Evolutionary conservation across 345 rosid species (phyloP).

Genomic region (Aegle marmelos): DNA sequence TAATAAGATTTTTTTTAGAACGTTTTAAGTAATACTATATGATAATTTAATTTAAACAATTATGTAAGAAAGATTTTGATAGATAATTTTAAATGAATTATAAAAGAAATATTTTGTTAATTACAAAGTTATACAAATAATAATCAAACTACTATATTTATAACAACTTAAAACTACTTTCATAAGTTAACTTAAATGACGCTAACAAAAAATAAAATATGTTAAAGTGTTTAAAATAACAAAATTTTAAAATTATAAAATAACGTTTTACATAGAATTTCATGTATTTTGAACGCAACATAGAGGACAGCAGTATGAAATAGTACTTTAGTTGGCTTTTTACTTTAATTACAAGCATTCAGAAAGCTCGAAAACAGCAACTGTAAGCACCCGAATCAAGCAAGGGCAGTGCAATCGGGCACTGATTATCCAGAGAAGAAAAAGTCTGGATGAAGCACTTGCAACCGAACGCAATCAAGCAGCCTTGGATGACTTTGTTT

Average conservation of each 20-base stretch:
- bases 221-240: too few relatives aligned
- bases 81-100: too few relatives aligned
- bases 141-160: too few relatives aligned
- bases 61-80: too few relatives aligned
- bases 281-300: not conserved
- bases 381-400: slow-evolving; percentile 67
- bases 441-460: slow-evolving; percentile 75
- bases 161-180: fast-evolving
- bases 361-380: slow-evolving; percentile 71
- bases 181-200: too few relatives aligned
- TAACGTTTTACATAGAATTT: not conserved
- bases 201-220: too few relatives aligned
- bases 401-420: slow-evolving; percentile 65
- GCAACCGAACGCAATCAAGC: slow-evolving; percentile 56
- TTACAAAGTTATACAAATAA: too few relatives aligned
- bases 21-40: fast-evolving
- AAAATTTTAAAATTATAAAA: too few relatives aligned
- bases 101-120: too few relatives aligned
- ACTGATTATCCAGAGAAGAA: slow-evolving; percentile 52
- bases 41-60: fast-evolving
- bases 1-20: too few relatives aligned
- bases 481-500: slow-evolving; percentile 39
- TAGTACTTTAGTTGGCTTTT: not conserved
- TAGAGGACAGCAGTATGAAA: not conserved
- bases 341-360: slow-evolving; percentile 24